Evolutionary conservation across 345 rosid species (phyloP), one percentile per base, ranked within the genome.

Genomic region (Cochlearia excelsa): DNA sequence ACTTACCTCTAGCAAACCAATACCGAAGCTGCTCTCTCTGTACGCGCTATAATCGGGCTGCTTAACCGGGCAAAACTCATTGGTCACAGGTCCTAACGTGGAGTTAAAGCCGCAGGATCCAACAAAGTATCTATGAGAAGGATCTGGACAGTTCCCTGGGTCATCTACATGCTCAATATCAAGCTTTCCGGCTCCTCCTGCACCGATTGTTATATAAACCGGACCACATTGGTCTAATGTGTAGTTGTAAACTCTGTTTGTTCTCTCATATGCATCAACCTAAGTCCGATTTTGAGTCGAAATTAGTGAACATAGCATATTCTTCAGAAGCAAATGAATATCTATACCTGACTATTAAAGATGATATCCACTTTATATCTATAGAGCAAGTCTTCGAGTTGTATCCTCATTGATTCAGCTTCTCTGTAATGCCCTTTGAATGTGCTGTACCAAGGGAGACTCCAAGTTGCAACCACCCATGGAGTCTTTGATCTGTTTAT

Each of bases 251-350:
- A 88, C 86, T 51, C 95, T 78, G 72, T 92, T 92, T 35, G 96
- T 84, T 54, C 98, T 88, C 78, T 92, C 98, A 41, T 92, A 92
- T 9, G 90, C 96, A 76, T 91, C 82, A 58, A 91, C 90, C 98
- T 91, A 78, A n/a, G 57, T 61, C 62, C 60, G 11, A 28, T 46
- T 68, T 59, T 45, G 30, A 0, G 30, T 16, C 30, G 0, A 42
- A 56, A 9, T 34, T 44, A 49, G 53, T 50, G 42, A 37, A 3
- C 11, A 35, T 11, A 55, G 53, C 26, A 30, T 51, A 11, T 47
- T 2, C n/a, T 4, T 6, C 7, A 51, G 7, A 54, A 31, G 57
- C 30, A 55, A 40, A 55, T 6, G 10, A 64, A 53, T 27, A 29
- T 51, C 79, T 43, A 70, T 79, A 88, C 97, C 31, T 86, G 95